phyloP scores from a whole-genome alignment of 495 filamentous ascomycete species.

The Neurospora sublineolata region DNA sequence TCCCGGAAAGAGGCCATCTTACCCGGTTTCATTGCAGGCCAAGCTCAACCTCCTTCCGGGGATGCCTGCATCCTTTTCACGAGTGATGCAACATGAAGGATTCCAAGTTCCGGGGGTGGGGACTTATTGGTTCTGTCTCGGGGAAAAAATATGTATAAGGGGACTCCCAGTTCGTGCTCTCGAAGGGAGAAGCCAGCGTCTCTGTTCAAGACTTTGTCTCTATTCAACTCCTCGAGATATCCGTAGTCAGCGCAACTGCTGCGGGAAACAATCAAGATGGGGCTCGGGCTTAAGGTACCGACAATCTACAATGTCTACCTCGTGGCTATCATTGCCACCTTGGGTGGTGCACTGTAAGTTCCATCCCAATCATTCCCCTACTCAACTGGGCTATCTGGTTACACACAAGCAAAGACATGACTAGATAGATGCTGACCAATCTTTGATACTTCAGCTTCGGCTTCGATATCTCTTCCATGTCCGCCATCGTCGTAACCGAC shows the following conservation, averaged over 20 bases:
- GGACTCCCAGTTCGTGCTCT: not conserved
- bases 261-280: slow-evolving; percentile 13
- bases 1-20: not conserved
- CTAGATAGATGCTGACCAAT: not conserved
- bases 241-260: not conserved
- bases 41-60: not conserved
- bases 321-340: slow-evolving; percentile 48
- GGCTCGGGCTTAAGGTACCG: slow-evolving; percentile 21
- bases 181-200: not conserved
- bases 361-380: not conserved
- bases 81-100: not conserved
- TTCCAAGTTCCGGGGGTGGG: not conserved
- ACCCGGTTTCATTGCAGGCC: not conserved
- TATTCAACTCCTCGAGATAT: not conserved
- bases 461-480: slow-evolving; percentile 62
- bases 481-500: slow-evolving; percentile 56
- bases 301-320: slow-evolving; percentile 53
- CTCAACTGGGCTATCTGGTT: not conserved
- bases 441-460: slow-evolving; percentile 31
- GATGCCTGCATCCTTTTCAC: not conserved
- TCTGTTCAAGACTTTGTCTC: not conserved
- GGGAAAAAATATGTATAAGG: not conserved
- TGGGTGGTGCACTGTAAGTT: slow-evolving; percentile 46
- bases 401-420: not conserved
- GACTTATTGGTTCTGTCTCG: not conserved